Conservation (phyloP, 139 green algal species). For the Coelastrella sp. region DNA sequence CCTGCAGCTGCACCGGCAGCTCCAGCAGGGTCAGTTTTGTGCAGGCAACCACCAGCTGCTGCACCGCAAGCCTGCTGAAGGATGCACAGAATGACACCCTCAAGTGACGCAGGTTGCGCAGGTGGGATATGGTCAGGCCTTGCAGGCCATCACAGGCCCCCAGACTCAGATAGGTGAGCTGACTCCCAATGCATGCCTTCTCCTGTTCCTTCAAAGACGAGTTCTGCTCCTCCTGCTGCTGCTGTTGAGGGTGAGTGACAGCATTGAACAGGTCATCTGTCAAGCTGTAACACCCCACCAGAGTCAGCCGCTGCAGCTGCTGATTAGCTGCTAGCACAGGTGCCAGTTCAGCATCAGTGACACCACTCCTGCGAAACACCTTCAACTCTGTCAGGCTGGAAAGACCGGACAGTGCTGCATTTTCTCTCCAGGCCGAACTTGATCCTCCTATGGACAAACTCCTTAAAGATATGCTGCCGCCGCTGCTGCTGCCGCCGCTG, state of each 20-base stretch:
- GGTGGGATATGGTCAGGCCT: background rate
- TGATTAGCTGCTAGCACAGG: background rate
- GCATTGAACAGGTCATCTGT: constrained; percentile 21
- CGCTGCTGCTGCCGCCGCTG: background rate
- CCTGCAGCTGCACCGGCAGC: constrained; percentile 7
- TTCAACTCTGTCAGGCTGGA: constrained; percentile 11
- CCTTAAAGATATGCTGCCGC: background rate
- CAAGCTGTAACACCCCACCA: constrained; percentile 29
- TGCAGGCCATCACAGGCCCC: constrained; percentile 17
- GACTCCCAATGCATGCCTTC: background rate
- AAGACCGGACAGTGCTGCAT: background rate
- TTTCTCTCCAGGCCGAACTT: background rate
- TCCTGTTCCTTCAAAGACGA: background rate
- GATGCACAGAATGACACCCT: constrained; percentile 15
- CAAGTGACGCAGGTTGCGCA: background rate
- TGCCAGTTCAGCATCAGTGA: constrained; percentile 16
- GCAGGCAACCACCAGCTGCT: constrained; percentile 25
- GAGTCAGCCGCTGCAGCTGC: background rate
- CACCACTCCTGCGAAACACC: background rate
- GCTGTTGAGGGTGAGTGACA: too few species aligned
- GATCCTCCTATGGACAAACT: constrained; percentile 9
- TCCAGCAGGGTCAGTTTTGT: constrained; percentile 18
- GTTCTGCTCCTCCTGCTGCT: background rate
- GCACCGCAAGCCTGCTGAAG: background rate
- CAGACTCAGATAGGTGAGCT: constrained; percentile 6